Evolutionary conservation across 2,329 filamentous ascomycete genomes (phyloP).

Genomic region (Aureobasidium sp.): DNA sequence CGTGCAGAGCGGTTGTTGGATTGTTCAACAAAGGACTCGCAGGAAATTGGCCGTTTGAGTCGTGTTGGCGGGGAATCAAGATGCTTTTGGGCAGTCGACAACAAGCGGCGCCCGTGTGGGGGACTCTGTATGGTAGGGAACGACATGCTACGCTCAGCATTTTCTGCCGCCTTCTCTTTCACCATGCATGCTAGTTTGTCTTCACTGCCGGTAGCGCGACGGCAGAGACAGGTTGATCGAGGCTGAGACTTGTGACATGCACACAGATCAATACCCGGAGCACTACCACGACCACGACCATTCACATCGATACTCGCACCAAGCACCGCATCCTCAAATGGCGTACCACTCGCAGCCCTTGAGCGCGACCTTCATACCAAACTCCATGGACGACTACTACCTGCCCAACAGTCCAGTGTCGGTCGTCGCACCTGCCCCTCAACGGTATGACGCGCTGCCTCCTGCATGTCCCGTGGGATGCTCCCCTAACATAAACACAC

Average conservation of each 20-base stretch:
- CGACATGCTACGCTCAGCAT: neutral
- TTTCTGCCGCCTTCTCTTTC: neutral
- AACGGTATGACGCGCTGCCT: slow-evolving; percentile 44
- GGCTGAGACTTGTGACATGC: neutral
- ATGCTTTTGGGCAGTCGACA: slow-evolving; percentile 3
- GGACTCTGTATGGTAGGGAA: slow-evolving; percentile 1
- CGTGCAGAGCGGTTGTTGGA: neutral
- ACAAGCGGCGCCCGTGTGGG: neutral
- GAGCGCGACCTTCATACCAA: slow-evolving; percentile 57
- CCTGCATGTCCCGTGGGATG: neutral
- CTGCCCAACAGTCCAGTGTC: slow-evolving; percentile 49
- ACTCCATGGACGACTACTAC: slow-evolving; percentile 59
- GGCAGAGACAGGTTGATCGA: neutral
- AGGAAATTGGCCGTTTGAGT: slow-evolving; percentile 7
- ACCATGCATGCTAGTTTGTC: neutral
- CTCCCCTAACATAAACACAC: neutral
- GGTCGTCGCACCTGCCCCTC: slow-evolving; percentile 58
- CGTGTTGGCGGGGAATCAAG: neutral
- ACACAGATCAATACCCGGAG: neutral
- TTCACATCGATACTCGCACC: neutral
- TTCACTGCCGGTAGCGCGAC: neutral
- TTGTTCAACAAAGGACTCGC: slow-evolving; percentile 5
- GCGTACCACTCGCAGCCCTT: neutral
- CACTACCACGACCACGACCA: neutral
- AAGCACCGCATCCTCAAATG: neutral